Evolutionary conservation across 495 filamentous ascomycete species (phyloP).

Genomic region (Trypethelium eluteriae): DNA sequence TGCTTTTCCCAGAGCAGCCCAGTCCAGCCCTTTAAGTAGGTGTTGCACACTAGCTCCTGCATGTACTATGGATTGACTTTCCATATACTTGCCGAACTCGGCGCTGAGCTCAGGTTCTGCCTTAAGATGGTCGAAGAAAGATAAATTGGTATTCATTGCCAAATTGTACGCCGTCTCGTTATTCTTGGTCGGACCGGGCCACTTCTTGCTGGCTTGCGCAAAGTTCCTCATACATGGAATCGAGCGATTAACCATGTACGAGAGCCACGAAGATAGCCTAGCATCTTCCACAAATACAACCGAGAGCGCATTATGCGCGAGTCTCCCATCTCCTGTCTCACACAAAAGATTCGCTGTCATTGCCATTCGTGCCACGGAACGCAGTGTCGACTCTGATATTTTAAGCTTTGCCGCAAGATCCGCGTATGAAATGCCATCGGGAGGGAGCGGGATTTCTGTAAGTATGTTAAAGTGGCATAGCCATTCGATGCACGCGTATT

Average conservation of each 20-base stretch:
- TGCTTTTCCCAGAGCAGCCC: neutral
- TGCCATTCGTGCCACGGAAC: neutral
- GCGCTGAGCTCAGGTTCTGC: neutral
- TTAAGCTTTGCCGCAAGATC: neutral
- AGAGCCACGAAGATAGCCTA: neutral
- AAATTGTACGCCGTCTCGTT: neutral
- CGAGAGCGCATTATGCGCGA: neutral
- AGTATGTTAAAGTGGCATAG: neutral
- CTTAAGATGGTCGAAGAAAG: neutral
- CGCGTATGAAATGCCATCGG: neutral
- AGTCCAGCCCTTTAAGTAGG: neutral
- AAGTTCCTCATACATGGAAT: neutral
- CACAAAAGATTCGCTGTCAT: neutral
- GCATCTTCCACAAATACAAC: constrained; percentile 1
- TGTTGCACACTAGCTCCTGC: neutral
- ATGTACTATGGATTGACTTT: neutral
- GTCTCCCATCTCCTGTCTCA: neutral
- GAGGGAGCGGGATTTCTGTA: neutral
- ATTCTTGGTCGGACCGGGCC: neutral
- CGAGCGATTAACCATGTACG: neutral
- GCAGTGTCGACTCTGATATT: neutral
- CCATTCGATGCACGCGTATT: neutral
- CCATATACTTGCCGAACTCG: neutral
- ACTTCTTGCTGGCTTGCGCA: neutral
- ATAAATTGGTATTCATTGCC: neutral